These are phyloP conservation scores for Fusarium hainanense DNA, from an alignment of 2,329 filamentous ascomycete genomes.

Conservation along the genomic window DNA sequence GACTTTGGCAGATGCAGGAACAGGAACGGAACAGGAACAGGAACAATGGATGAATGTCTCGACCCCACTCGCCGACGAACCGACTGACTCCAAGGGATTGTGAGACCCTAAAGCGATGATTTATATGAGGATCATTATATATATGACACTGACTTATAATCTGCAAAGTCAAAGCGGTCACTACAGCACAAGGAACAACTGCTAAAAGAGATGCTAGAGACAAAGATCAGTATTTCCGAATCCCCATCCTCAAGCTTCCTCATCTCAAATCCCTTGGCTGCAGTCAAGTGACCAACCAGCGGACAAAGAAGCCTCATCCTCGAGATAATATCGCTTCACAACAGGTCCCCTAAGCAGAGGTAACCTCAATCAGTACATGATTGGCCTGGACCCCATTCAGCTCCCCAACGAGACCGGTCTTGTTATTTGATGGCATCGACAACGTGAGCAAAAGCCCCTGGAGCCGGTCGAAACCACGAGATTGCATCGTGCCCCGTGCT, in stretches of 20 bases:
- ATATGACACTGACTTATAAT: neutral
- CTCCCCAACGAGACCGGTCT: neutral
- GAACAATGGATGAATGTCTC: slow-evolving; percentile 32
- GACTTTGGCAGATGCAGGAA: slow-evolving; percentile 47
- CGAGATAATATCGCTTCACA: slow-evolving; percentile 43
- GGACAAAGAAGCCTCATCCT: slow-evolving; percentile 14
- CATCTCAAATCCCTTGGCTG: slow-evolving; percentile 20
- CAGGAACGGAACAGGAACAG: slow-evolving; percentile 13
- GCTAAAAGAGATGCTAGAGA: neutral
- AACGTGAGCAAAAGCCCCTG: slow-evolving; percentile 28
- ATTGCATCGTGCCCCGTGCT: slow-evolving; percentile 43
- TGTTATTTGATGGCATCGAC: slow-evolving; percentile 23
- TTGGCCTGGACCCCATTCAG: slow-evolving; percentile 9
- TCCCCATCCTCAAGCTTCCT: slow-evolving; percentile 39
- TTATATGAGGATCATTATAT: slow-evolving; percentile 18
- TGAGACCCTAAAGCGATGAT: slow-evolving; percentile 8
- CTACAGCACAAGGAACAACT: neutral
- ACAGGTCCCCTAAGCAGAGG: slow-evolving; percentile 13
- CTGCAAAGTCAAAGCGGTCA: neutral
- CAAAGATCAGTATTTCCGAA: neutral
- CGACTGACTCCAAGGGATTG: slow-evolving; percentile 32
- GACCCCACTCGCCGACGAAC: slow-evolving; percentile 44
- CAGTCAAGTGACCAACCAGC: slow-evolving; percentile 35
- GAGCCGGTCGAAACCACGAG: slow-evolving; percentile 39
- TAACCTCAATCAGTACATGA: slow-evolving; percentile 25